Evolutionary conservation across 163 green algal genomes (phyloP).

Genomic region (Coccomyxa subellipsoidea): DNA sequence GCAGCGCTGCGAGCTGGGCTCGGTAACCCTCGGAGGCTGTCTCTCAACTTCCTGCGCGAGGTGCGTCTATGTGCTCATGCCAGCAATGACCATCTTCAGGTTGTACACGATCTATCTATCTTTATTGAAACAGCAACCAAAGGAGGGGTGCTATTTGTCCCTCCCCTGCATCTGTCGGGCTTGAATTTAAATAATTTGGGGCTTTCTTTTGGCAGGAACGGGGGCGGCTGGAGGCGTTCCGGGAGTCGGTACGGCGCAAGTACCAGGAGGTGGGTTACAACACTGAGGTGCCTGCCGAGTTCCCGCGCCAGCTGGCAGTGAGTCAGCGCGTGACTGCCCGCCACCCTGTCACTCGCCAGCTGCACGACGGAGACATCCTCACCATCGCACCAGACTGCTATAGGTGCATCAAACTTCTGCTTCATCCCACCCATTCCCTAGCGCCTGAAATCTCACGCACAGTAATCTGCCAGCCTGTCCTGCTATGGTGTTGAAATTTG

Average conservation of each 20-base stretch:
- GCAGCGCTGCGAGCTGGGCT: constrained; percentile 52
- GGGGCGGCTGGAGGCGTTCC: constrained; percentile 58
- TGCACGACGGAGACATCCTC: constrained; percentile 76
- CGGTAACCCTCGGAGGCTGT: constrained; percentile 69
- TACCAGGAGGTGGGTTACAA: constrained; percentile 44
- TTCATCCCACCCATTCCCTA: no score
- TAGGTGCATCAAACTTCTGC: constrained; percentile 31
- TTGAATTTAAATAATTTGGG: no score
- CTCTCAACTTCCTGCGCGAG: constrained; percentile 60
- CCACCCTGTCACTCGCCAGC: constrained; percentile 67
- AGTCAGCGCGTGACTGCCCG: constrained; percentile 60
- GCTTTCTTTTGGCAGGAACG: constrained; percentile 54
- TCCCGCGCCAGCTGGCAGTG: constrained; percentile 61
- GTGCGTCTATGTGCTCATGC: neutral
- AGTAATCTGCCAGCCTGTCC: no score
- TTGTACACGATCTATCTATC: no score
- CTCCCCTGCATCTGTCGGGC: neutral
- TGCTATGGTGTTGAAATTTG: no score
- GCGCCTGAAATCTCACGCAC: no score
- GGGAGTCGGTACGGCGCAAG: constrained; percentile 53
- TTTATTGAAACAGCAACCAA: no score
- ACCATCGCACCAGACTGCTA: constrained; percentile 65
- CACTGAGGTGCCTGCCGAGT: constrained; percentile 42
- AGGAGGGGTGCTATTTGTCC: neutral
- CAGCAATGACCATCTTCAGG: neutral